Conservation (phyloP, 2,329 filamentous ascomycete species). For the Xylaria sp. region DNA sequence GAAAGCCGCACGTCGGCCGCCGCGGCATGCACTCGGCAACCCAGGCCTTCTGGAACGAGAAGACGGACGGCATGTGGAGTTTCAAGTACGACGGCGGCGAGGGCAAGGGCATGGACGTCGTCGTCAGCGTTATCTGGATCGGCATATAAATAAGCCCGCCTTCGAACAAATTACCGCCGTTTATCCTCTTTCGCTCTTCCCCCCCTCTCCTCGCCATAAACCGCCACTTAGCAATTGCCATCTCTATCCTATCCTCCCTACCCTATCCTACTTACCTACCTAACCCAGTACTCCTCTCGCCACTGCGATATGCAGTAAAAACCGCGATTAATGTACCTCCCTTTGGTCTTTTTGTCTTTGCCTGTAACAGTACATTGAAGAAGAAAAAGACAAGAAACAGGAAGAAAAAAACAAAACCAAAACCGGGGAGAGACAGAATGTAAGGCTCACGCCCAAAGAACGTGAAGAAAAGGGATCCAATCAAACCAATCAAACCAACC, state of each 20-base stretch:
- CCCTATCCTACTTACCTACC: background rate
- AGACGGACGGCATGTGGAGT: conserved; percentile 90
- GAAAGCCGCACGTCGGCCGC: conserved; percentile 79
- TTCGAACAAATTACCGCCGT: background rate
- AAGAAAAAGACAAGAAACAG: conserved; percentile 14
- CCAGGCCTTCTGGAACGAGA: conserved; percentile 90
- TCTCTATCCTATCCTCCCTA: background rate
- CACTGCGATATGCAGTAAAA: background rate
- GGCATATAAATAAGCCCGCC: conserved; percentile 61
- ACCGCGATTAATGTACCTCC: conserved; percentile 1
- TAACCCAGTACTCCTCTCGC: background rate
- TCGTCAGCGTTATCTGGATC: conserved; percentile 83
- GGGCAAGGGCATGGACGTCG: conserved; percentile 74
- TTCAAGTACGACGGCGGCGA: conserved; percentile 82
- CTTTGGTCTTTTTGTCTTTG: conserved; percentile 6
- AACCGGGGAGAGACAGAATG: conserved; percentile 12
- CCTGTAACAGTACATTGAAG: conserved; percentile 23
- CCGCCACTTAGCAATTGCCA: background rate
- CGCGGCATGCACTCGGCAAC: conserved; percentile 91
- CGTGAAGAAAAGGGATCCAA: conserved; percentile 4
- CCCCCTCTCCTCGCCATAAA: background rate
- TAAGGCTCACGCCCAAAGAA: conserved; percentile 29
- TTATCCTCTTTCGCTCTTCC: no score
- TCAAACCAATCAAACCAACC: conserved; percentile 1
- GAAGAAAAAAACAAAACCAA: conserved; percentile 6